Conservation (phyloP, 1,284 basidiomycete genomes). For the Naganishia cerealis region DNA sequence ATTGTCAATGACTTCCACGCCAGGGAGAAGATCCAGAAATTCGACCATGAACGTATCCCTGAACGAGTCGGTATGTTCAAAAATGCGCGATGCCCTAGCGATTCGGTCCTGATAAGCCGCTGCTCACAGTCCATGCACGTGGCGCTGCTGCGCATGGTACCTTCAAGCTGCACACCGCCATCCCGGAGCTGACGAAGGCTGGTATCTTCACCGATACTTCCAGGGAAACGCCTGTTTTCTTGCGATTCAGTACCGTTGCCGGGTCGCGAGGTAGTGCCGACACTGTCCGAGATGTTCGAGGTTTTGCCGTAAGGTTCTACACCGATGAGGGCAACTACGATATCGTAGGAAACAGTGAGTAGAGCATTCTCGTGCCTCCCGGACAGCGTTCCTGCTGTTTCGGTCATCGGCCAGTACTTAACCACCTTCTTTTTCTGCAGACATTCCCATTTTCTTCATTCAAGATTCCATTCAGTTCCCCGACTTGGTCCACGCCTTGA, state of each 20-base stretch:
- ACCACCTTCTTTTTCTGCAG: slow-evolving; percentile 36
- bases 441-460: slow-evolving; percentile 78
- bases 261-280: slow-evolving; percentile 74
- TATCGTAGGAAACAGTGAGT: slow-evolving; percentile 67
- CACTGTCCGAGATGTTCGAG: slow-evolving; percentile 77
- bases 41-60: slow-evolving; percentile 83
- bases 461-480: slow-evolving; percentile 77
- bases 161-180: slow-evolving; percentile 69
- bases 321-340: slow-evolving; percentile 80
- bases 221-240: slow-evolving; percentile 69
- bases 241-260: slow-evolving; percentile 78
- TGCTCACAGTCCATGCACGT: slow-evolving; percentile 63
- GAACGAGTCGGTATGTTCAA: slow-evolving; percentile 57
- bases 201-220: slow-evolving; percentile 70
- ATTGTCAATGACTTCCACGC: slow-evolving; percentile 40
- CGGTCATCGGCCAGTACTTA: slow-evolving; percentile 7
- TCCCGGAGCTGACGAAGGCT: slow-evolving; percentile 66
- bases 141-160: slow-evolving; percentile 77
- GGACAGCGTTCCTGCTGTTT: no score
- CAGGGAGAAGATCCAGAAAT: slow-evolving; percentile 61
- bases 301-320: slow-evolving; percentile 78
- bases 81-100: neutral
- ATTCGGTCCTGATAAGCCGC: neutral
- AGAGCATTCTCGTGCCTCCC: neutral
- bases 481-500: slow-evolving; percentile 70